Evolutionary conservation across 306 rosid genomes (phyloP).

Genomic region (Ormosia semicastrata): DNA sequence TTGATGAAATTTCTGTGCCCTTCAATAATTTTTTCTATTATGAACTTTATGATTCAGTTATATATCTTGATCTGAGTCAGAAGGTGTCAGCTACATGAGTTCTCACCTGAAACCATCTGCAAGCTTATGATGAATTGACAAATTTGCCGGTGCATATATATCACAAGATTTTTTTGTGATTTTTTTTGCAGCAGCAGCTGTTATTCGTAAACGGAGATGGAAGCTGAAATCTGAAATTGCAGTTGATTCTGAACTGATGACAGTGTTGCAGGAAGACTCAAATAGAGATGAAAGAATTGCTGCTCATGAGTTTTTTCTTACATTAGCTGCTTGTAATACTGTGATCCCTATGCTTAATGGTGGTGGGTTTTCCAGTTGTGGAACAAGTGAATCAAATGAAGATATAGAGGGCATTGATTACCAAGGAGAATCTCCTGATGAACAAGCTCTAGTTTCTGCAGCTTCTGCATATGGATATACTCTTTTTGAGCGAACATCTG

Average conservation of each 20-base stretch:
- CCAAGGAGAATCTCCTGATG: slow-evolving; percentile 99
- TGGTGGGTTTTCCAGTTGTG: slow-evolving; percentile 39
- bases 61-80: slow-evolving; percentile 6
- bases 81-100: background rate
- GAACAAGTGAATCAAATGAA: slow-evolving; percentile 45
- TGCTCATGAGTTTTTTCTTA: slow-evolving; percentile 89
- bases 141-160: slow-evolving; percentile 18
- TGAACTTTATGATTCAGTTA: background rate
- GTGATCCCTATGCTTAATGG: slow-evolving; percentile 70
- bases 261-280: slow-evolving; percentile 51
- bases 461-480: slow-evolving; percentile 94
- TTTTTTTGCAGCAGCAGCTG: slow-evolving; percentile 40
- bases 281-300: slow-evolving; percentile 57
- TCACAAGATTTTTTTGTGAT: slow-evolving; percentile 10
- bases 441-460: slow-evolving; percentile 94
- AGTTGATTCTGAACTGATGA: slow-evolving; percentile 64
- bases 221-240: slow-evolving; percentile 69
- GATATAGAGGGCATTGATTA: slow-evolving; percentile 51
- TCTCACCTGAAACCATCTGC: background rate
- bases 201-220: slow-evolving; percentile 53
- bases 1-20: slow-evolving; percentile 5
- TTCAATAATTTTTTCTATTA: background rate
- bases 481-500: slow-evolving; percentile 95
- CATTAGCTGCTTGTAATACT: slow-evolving; percentile 96
- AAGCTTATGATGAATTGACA: slow-evolving; percentile 16